These are phyloP conservation scores for Chlorella sp. DNA, from an alignment of 139 green algal species.

Conservation along the genomic window DNA sequence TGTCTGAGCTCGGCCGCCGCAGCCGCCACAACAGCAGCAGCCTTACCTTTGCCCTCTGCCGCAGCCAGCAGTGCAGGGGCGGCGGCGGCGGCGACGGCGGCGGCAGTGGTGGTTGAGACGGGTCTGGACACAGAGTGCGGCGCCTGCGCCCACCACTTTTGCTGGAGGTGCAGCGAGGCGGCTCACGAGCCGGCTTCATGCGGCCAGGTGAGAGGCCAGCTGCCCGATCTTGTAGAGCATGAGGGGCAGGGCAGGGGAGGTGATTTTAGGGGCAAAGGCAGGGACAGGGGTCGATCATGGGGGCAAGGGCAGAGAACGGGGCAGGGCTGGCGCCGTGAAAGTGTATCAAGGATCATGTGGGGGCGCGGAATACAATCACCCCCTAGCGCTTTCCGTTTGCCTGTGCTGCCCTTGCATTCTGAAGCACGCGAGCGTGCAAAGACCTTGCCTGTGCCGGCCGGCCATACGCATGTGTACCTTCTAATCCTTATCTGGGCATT, in stretches of 20 bases:
- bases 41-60: not conserved
- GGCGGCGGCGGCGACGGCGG: not conserved
- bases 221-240: not conserved
- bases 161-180: conserved; percentile 45
- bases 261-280: too few relatives aligned
- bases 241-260: too few relatives aligned
- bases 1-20: not conserved
- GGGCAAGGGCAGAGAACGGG: too few relatives aligned
- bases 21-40: not conserved
- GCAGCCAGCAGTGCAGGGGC: not conserved
- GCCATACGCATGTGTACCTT: too few relatives aligned
- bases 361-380: too few relatives aligned
- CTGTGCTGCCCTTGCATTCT: too few relatives aligned
- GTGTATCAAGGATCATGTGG: too few relatives aligned
- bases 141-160: conserved; percentile 46
- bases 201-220: conserved; percentile 17
- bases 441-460: too few relatives aligned
- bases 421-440: too few relatives aligned
- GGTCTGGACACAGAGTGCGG: conserved; percentile 8
- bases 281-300: too few relatives aligned
- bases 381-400: not conserved
- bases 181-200: conserved; percentile 56
- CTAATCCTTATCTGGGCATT: too few relatives aligned
- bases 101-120: not conserved
- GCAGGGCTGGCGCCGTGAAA: too few relatives aligned